Evolutionary conservation across 2,329 filamentous ascomycete species (phyloP).

Genomic region (Trichocomaceae sp.): DNA sequence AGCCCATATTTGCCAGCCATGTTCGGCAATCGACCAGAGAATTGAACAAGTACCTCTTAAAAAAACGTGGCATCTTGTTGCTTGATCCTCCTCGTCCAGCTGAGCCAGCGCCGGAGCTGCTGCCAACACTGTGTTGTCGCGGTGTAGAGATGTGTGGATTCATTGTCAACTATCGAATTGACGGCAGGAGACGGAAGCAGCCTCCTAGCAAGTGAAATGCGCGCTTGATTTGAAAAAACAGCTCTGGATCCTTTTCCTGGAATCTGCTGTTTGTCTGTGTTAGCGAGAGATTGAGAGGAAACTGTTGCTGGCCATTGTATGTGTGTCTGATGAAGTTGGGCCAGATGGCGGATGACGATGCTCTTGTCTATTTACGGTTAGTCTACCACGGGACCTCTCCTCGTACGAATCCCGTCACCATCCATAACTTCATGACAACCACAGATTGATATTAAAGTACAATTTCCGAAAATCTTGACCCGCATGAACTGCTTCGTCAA

Average conservation of each 20-base stretch:
- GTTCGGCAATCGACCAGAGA: background rate
- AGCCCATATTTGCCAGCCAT: background rate
- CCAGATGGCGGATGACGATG: conserved; percentile 4
- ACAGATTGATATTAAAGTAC: too few relatives aligned
- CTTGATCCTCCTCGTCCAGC: conserved; percentile 45
- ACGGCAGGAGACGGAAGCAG: background rate
- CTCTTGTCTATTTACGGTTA: conserved; percentile 5
- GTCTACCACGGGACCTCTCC: background rate
- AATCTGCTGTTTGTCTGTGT: background rate
- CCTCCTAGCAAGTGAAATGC: background rate
- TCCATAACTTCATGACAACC: too few relatives aligned
- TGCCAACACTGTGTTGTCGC: conserved; percentile 52
- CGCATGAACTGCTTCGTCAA: too few relatives aligned
- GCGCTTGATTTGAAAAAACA: background rate
- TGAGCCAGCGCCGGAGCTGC: conserved; percentile 35
- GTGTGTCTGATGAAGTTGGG: background rate
- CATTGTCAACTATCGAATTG: conserved; percentile 33
- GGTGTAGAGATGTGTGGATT: conserved; percentile 56
- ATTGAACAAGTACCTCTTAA: conserved; percentile 47
- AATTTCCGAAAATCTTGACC: too few relatives aligned
- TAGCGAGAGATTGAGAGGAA: background rate
- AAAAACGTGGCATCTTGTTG: conserved; percentile 59
- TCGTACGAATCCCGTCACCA: too few relatives aligned
- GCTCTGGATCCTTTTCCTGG: background rate
- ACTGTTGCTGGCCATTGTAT: background rate